Evolutionary conservation across 805 yeast genomes (phyloP).

Genomic region (Wickerhamomyces mucosus): DNA sequence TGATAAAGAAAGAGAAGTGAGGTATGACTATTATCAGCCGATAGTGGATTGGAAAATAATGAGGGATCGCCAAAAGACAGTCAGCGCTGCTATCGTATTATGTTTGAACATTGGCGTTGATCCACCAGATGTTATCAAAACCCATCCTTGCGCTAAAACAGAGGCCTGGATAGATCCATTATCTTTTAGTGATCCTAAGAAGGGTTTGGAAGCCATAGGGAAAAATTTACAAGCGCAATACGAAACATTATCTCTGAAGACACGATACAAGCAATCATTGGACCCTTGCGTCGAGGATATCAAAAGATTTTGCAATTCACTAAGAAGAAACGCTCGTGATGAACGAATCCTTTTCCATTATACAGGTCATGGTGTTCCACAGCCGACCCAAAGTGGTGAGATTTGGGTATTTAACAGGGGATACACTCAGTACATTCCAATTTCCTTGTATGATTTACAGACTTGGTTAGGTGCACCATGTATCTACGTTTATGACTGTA

Average conservation of each 20-base stretch:
- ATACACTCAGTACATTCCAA: conserved; percentile 95
- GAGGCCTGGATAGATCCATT: conserved; percentile 95
- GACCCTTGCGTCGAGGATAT: conserved; percentile 96
- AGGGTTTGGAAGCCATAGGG: conserved; percentile 87
- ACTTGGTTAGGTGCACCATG: conserved; percentile 98
- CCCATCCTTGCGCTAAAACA: conserved; percentile 83
- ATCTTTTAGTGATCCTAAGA: conserved; percentile 71
- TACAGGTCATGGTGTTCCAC: conserved; percentile 98
- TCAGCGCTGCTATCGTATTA: conserved; percentile 83
- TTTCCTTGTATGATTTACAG: conserved; percentile 87
- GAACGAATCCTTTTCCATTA: conserved; percentile 91
- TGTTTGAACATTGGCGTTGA: conserved; percentile 93
- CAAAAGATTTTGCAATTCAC: conserved; percentile 80
- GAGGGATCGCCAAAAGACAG: conserved; percentile 85
- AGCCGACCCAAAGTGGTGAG: conserved; percentile 93
- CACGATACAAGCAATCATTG: conserved; percentile 81
- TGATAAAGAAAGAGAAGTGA: conserved; percentile 37
- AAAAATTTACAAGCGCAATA: conserved; percentile 81
- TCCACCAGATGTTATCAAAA: conserved; percentile 91
- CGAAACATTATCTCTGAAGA: conserved; percentile 78
- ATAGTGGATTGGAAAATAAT: conserved; percentile 86
- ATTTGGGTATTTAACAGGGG: conserved; percentile 98
- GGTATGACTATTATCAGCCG: conserved; percentile 51
- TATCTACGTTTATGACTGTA: conserved; percentile 89
- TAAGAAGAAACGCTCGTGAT: conserved; percentile 85